Conservation (phyloP, 2,329 filamentous ascomycete genomes). For the Penicillium hordei region DNA sequence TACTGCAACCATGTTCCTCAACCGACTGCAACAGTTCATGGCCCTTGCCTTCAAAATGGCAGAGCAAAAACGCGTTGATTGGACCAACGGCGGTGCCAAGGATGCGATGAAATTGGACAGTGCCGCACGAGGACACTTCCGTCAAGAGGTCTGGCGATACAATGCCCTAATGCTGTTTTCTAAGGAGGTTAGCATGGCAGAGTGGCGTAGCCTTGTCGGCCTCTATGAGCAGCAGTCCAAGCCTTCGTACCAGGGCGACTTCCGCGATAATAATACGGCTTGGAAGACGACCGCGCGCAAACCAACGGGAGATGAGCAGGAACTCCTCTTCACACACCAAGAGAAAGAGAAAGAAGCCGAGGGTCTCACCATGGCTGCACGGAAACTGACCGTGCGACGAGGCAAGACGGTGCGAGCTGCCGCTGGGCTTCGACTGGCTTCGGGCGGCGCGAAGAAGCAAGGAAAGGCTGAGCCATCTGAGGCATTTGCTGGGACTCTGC, state of each 20-base stretch:
- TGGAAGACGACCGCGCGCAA: constrained; percentile 82
- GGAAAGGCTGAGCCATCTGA: constrained; percentile 73
- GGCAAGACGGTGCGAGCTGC: constrained; percentile 68
- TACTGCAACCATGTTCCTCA: constrained; percentile 74
- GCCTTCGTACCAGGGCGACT: constrained; percentile 76
- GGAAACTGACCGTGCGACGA: constrained; percentile 90
- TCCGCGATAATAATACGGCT: constrained; percentile 70
- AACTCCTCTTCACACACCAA: constrained; percentile 83
- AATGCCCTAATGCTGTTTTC: constrained; percentile 84
- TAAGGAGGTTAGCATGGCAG: constrained; percentile 74
- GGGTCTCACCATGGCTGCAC: constrained; percentile 68
- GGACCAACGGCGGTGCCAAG: constrained; percentile 41
- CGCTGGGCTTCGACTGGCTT: constrained; percentile 45
- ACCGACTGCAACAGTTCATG: constrained; percentile 78
- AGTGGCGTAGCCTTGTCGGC: constrained; percentile 77
- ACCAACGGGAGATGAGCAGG: constrained; percentile 71
- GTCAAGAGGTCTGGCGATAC: constrained; percentile 80
- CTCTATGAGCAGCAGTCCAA: constrained; percentile 77
- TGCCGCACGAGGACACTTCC: constrained; percentile 67
- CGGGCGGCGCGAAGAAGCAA: constrained; percentile 56
- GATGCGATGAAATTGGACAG: constrained; percentile 64
- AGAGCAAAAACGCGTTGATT: constrained; percentile 67
- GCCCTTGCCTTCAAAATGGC: constrained; percentile 75
- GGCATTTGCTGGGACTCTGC: constrained; percentile 74
- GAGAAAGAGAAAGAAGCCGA: constrained; percentile 82